Conservation (phyloP, 768 basidiomycete genomes). For the Tulasnella calospora region DNA sequence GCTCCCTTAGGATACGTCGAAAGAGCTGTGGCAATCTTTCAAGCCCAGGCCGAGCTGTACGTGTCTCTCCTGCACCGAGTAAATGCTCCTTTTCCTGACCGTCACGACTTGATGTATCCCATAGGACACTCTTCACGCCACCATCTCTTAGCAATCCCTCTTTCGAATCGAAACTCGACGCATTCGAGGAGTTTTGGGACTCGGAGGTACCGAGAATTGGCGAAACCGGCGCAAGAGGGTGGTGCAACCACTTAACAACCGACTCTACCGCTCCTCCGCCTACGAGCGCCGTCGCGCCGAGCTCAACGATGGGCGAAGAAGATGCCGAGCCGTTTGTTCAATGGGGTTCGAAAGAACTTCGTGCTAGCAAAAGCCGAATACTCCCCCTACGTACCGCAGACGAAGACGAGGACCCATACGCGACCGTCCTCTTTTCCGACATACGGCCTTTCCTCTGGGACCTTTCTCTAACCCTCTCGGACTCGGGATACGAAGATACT, state of each 20-base stretch:
- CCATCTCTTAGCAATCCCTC: constrained; percentile 42
- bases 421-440: constrained; percentile 67
- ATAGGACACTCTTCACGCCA: constrained; percentile 58
- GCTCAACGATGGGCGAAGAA: neutral
- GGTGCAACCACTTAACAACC: constrained; percentile 40
- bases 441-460: constrained; percentile 54
- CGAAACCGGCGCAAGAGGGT: constrained; percentile 61
- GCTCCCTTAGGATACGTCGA: constrained; percentile 58
- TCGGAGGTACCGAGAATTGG: constrained; percentile 72
- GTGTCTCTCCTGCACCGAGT: neutral
- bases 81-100: neutral
- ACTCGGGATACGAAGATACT: constrained; percentile 43
- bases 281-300: neutral
- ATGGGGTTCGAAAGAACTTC: constrained; percentile 42
- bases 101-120: neutral
- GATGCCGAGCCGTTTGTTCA: neutral
- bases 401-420: constrained; percentile 61
- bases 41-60: constrained; percentile 55
- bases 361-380: constrained; percentile 43
- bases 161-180: constrained; percentile 48
- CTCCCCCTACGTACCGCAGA: constrained; percentile 55
- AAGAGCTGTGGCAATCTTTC: constrained; percentile 70
- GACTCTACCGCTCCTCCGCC: neutral
- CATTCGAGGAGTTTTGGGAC: constrained; percentile 81
- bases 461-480: neutral